Evolutionary conservation across 1,284 basidiomycete species (phyloP), one percentile per base, ranked within the genome.

Genomic region (Meripilus lineatus): DNA sequence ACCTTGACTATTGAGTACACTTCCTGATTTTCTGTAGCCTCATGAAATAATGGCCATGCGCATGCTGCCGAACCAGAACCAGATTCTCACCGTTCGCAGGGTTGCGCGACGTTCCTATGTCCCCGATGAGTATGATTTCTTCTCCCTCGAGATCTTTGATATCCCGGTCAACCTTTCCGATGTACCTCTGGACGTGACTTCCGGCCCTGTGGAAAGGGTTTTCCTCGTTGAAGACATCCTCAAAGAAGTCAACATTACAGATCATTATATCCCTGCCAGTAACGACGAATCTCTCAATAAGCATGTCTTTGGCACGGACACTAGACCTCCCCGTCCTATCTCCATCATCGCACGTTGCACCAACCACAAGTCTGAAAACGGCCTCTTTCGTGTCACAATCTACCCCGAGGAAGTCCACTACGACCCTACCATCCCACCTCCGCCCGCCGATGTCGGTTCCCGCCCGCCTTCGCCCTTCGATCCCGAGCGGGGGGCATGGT

Each of bases 31-130:
- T n/a, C n/a, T n/a, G n/a, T n/a, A n/a, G n/a, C n/a, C n/a, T n/a
- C 70, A 78, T 50, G 61, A 61, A 24, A 75, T 82, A 50, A 66
- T 67, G 40, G 72, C 68, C 15, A 66, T 77, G 45, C 74, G 79
- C 32, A 67, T 77, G n/a, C 57, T 82, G 32, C 75, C 81, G 2
- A 58, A 61, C 3, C 77, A 82, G 54, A 59, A 65, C n/a, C 67
- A 76, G 40, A 59, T 84, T 11, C 63, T 84, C 25, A 67, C 80
- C 45, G 67, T 82, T 24, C 78, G 81, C 28, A 68, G 47, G 35
- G 20, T 51, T 7, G 41, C 23, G 22, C 38, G 47, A 42, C 40
- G 48, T n/a, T n/a, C n/a, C n/a, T n/a, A n/a, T n/a, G n/a, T n/a
- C n/a, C n/a, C n/a, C n/a, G n/a, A n/a, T n/a, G 28, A 30, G 10